Percentiles rank a stretch among this genome's conserved stretches.
Conservation (phyloP, 768 basidiomycete species). For the Lactifluus hygrophoroides region DNA sequence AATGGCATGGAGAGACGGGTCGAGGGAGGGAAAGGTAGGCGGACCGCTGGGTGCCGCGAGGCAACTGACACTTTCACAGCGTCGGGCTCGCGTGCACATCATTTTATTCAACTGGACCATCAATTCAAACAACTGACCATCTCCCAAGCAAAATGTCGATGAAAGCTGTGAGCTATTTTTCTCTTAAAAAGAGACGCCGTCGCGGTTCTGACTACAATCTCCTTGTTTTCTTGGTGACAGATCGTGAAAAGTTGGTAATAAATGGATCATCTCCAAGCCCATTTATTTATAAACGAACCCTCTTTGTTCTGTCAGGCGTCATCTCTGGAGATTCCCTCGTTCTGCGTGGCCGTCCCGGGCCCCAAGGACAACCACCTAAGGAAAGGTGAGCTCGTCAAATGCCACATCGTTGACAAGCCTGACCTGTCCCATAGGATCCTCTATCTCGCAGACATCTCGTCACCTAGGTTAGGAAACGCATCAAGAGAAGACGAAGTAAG, state of each 20-base stretch:
- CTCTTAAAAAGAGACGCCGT: background rate
- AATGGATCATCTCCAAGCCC: background rate
- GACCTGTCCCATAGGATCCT: conserved; percentile 50
- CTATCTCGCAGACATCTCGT: conserved; percentile 79
- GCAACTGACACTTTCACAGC: background rate
- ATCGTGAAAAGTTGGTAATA: conserved; percentile 49
- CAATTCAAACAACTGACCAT: conserved; percentile 1
- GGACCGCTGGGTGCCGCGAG: too few species aligned
- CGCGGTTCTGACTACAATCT: background rate
- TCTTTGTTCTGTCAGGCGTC: conserved; percentile 50
- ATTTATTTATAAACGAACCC: background rate
- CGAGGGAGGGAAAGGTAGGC: too few species aligned
- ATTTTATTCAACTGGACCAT: background rate
- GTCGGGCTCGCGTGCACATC: background rate
- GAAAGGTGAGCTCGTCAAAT: conserved; percentile 58
- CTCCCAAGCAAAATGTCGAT: conserved; percentile 44
- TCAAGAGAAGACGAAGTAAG: conserved; percentile 83
- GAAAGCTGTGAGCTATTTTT: conserved; percentile 53
- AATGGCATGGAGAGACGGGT: conserved; percentile 60
- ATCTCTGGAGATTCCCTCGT: conserved; percentile 87
- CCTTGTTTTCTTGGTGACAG: conserved; percentile 27
- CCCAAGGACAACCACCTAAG: conserved; percentile 83
- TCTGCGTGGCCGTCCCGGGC: conserved; percentile 64
- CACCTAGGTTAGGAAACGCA: conserved; percentile 77
- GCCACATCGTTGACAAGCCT: background rate